Conservation (phyloP, 2,329 filamentous ascomycete species). For the Trichoderma pleuroti region DNA sequence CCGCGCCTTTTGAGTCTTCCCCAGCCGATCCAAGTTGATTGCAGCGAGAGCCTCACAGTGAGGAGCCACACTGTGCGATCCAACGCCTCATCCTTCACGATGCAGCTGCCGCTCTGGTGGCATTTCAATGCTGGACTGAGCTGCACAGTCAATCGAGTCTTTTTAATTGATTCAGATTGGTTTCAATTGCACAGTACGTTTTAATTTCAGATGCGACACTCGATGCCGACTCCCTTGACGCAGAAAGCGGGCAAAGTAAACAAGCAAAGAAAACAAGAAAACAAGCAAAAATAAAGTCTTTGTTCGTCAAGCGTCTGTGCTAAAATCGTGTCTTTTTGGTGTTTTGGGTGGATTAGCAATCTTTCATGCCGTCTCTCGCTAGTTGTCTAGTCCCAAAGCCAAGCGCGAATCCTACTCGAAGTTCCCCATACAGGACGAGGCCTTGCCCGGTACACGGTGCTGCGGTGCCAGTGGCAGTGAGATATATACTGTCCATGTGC, state of each 20-base stretch:
- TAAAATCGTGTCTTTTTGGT: not conserved
- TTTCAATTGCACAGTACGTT: not conserved
- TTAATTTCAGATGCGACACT: not conserved
- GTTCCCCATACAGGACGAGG: not conserved
- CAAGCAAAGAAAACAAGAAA: not conserved
- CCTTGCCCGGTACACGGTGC: not conserved
- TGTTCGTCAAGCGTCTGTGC: not conserved
- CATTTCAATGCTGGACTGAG: not conserved
- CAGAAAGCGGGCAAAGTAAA: not conserved
- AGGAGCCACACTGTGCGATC: not conserved
- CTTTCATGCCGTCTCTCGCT: not conserved
- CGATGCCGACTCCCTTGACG: not conserved
- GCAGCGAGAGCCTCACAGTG: not conserved
- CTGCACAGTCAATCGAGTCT: not conserved
- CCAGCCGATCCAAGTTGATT: slow-evolving; percentile 5
- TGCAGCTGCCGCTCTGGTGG: not conserved
- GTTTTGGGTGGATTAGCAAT: slow-evolving; percentile 5
- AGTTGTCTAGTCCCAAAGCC: not conserved
- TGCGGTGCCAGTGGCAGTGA: not conserved
- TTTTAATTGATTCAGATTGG: not conserved
- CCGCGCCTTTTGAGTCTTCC: slow-evolving; percentile 9
- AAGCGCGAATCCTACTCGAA: slow-evolving; percentile 8
- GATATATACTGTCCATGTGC: not conserved
- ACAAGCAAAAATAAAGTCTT: not conserved
- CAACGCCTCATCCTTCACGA: not conserved